These are phyloP conservation scores for Macaranga tanarius DNA, from an alignment of 441 rosid species.

Conservation along the genomic window DNA sequence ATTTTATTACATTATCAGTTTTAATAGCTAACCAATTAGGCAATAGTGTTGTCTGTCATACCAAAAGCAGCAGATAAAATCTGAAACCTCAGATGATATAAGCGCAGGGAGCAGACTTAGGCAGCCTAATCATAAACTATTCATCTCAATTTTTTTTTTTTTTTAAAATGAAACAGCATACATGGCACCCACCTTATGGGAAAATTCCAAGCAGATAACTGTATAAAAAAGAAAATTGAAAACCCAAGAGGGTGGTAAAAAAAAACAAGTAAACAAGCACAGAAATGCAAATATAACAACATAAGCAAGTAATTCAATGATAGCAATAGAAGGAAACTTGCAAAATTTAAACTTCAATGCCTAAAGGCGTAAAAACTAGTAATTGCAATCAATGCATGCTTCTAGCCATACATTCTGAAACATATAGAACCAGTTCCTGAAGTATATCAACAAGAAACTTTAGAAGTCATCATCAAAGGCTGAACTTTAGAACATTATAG, in stretches of 20 bases:
- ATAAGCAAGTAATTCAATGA: constrained; percentile 3
- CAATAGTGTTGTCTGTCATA: constrained; percentile 6
- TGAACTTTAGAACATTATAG: constrained; percentile 30
- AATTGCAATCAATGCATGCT: constrained; percentile 10
- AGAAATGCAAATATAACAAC: constrained; percentile 17
- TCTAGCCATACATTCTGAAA: constrained; percentile 20
- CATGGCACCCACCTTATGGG: neutral
- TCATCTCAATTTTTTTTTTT: too few species aligned
- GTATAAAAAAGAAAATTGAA: constrained; percentile 7
- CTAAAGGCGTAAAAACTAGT: constrained; percentile 7
- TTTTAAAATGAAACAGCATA: neutral
- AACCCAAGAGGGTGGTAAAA: neutral
- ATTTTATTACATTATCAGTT: constrained; percentile 2
- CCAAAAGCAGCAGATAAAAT: constrained; percentile 2
- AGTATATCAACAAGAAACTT: constrained; percentile 20
- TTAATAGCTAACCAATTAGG: constrained; percentile 7
- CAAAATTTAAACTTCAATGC: constrained; percentile 18
- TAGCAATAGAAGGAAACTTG: neutral
- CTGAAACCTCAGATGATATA: constrained; percentile 1
- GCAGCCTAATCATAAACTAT: constrained; percentile 1
- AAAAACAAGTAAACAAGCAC: constrained; percentile 3
- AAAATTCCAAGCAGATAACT: neutral
- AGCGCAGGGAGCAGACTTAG: constrained; percentile 5
- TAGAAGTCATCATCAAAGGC: constrained; percentile 18
- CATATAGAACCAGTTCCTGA: constrained; percentile 21